phyloP scores from a whole-genome alignment of 2,329 filamentous ascomycete genomes.

The Macrophomina tecta region DNA sequence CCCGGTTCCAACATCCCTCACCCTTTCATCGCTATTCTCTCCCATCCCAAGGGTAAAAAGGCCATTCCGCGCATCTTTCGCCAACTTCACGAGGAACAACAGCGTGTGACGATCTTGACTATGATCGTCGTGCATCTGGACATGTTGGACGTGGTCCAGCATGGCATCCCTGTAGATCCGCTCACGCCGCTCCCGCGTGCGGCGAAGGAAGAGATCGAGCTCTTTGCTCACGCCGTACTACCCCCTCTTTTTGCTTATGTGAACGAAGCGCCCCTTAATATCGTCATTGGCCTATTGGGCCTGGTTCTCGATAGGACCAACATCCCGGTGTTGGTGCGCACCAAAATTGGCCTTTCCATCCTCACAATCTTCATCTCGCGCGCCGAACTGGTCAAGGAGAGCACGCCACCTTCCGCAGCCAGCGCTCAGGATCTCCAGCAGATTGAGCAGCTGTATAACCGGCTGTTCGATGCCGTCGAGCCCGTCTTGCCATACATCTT shows the following conservation, averaged over 20 bases:
- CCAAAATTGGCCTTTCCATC: constrained; percentile 85
- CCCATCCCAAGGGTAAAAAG: constrained; percentile 95
- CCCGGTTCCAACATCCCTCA: constrained; percentile 66
- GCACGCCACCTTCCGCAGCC: constrained; percentile 67
- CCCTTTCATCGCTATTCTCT: constrained; percentile 95
- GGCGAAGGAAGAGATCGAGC: constrained; percentile 88
- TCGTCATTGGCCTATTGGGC: constrained; percentile 87
- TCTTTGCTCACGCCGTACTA: constrained; percentile 88
- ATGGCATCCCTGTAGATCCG: constrained; percentile 71
- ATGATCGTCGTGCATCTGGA: constrained; percentile 96
- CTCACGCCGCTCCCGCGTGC: constrained; percentile 70
- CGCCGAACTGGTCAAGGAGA: constrained; percentile 90
- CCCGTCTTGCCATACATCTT: constrained; percentile 85
- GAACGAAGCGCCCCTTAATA: constrained; percentile 86
- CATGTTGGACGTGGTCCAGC: constrained; percentile 84
- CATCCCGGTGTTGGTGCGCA: constrained; percentile 81
- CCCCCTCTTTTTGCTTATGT: constrained; percentile 88
- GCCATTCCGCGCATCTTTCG: constrained; percentile 93
- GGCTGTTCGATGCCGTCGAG: constrained; percentile 86
- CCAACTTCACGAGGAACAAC: constrained; percentile 81
- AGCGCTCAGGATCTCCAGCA: constrained; percentile 67
- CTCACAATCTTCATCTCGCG: constrained; percentile 94
- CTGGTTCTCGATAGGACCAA: constrained; percentile 83
- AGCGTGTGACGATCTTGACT: constrained; percentile 92
- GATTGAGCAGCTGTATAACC: constrained; percentile 80